A percentile compares a stretch with the other conserved stretches of the same genome.
Conservation (phyloP, 1,284 basidiomycete species). For the Mrakiaceae sp. region DNA sequence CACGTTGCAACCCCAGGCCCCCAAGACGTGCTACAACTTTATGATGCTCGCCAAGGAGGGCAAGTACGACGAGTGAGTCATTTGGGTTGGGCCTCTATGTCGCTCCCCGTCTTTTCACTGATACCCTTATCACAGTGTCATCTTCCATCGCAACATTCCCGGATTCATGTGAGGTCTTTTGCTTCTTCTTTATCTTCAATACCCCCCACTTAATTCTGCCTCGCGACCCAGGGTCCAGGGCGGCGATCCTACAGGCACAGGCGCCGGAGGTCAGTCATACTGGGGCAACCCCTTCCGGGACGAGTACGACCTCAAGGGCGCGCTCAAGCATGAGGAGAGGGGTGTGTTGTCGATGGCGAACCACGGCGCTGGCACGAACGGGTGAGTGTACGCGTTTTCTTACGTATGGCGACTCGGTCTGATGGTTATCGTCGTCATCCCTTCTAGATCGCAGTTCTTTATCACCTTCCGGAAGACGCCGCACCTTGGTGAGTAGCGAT, state of each 20-base stretch:
- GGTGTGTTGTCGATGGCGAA: constrained; percentile 56
- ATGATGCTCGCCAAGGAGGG: constrained; percentile 77
- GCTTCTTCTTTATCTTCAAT: neutral
- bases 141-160: constrained; percentile 86
- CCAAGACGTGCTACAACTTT: constrained; percentile 97
- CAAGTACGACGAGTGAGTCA: constrained; percentile 67
- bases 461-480: constrained; percentile 70
- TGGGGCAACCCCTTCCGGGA: constrained; percentile 95
- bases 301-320: constrained; percentile 73
- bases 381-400: constrained; percentile 38
- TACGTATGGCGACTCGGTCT: neutral
- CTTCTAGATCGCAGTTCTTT: constrained; percentile 71
- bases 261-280: constrained; percentile 80
- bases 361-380: constrained; percentile 71
- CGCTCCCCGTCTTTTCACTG: neutral
- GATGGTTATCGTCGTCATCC: constrained; percentile 1
- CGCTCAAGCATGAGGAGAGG: constrained; percentile 69
- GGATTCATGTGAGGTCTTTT: constrained; percentile 77
- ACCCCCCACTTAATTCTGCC: neutral
- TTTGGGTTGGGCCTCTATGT: too few relatives aligned
- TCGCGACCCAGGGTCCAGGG: constrained; percentile 64
- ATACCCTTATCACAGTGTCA: constrained; percentile 17
- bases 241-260: constrained; percentile 92
- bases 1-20: constrained; percentile 48
- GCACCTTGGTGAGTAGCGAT: constrained; percentile 41